These are phyloP conservation scores for Panellus pusillus DNA, from an alignment of 768 basidiomycete genomes.

Conservation along the genomic window DNA sequence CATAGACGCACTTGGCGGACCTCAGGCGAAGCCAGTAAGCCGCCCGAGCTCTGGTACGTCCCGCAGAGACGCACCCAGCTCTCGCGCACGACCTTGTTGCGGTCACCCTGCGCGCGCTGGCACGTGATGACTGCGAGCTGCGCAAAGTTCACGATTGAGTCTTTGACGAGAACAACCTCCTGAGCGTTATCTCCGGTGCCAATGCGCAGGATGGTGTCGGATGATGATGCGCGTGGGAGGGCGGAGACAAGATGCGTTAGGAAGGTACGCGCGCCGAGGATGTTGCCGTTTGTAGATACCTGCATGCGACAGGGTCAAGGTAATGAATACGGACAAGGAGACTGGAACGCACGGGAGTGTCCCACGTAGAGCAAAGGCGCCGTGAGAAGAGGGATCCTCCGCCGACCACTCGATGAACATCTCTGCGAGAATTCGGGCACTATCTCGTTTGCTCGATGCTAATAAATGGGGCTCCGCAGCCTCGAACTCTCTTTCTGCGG, in stretches of 20 bases:
- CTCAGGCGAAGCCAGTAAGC: slow-evolving; percentile 56
- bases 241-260: slow-evolving; percentile 75
- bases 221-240: slow-evolving; percentile 43
- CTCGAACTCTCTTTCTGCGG: slow-evolving; percentile 71
- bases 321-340: not conserved
- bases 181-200: slow-evolving; percentile 45
- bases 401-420: slow-evolving; percentile 82
- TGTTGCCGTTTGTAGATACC: slow-evolving; percentile 85
- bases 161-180: slow-evolving; percentile 65
- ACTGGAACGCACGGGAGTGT: slow-evolving; percentile 76
- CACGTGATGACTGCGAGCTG: slow-evolving; percentile 89
- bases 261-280: slow-evolving; percentile 93
- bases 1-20: slow-evolving; percentile 57
- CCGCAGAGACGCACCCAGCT: slow-evolving; percentile 85
- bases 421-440: slow-evolving; percentile 81
- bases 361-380: slow-evolving; percentile 82
- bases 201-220: slow-evolving; percentile 48
- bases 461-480: slow-evolving; percentile 82
- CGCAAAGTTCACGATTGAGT: slow-evolving; percentile 80
- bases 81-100: slow-evolving; percentile 73
- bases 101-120: slow-evolving; percentile 81
- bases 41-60: slow-evolving; percentile 77
- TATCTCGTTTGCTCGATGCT: slow-evolving; percentile 85
- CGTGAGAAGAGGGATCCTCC: slow-evolving; percentile 45
- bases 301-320: slow-evolving; percentile 27